A percentile compares a stretch with the other conserved stretches of the same genome.
Conservation (phyloP, 352 stramenopile species). For the Pythium volutum region DNA sequence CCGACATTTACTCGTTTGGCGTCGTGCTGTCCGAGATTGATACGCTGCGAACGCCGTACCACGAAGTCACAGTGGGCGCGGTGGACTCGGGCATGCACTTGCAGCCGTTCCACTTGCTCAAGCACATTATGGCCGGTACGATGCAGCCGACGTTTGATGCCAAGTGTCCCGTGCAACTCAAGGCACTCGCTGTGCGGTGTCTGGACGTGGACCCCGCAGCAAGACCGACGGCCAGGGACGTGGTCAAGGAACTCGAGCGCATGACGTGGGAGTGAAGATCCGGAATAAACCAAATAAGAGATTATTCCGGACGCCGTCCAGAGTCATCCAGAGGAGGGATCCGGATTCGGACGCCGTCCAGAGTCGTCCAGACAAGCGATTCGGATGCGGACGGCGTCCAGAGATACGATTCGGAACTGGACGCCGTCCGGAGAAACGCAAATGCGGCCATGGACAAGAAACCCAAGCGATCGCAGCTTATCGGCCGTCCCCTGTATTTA, state of each 20-base stretch:
- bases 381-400: too few relatives aligned
- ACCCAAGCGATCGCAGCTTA: not conserved
- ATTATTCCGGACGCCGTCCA: not conserved
- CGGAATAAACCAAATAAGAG: not conserved
- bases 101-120: conserved; percentile 51
- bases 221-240: conserved; percentile 16
- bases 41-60: conserved; percentile 23
- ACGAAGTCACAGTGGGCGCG: not conserved
- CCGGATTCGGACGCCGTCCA: not conserved
- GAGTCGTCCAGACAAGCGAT: too few relatives aligned
- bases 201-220: conserved; percentile 11
- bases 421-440: not conserved
- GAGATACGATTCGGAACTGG: too few relatives aligned
- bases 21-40: conserved; percentile 25
- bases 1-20: conserved; percentile 63
- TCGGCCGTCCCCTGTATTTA: too few relatives aligned
- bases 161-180: conserved; percentile 31
- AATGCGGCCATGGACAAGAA: not conserved
- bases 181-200: conserved; percentile 11
- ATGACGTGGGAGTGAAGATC: conserved; percentile 15
- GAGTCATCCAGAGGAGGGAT: not conserved
- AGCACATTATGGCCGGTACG: conserved; percentile 38
- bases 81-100: conserved; percentile 23
- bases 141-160: conserved; percentile 40
- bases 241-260: conserved; percentile 20